Evolutionary conservation across 192 early-diverging fungal species (phyloP).

Genomic region (Nowakowskiella sp.): DNA sequence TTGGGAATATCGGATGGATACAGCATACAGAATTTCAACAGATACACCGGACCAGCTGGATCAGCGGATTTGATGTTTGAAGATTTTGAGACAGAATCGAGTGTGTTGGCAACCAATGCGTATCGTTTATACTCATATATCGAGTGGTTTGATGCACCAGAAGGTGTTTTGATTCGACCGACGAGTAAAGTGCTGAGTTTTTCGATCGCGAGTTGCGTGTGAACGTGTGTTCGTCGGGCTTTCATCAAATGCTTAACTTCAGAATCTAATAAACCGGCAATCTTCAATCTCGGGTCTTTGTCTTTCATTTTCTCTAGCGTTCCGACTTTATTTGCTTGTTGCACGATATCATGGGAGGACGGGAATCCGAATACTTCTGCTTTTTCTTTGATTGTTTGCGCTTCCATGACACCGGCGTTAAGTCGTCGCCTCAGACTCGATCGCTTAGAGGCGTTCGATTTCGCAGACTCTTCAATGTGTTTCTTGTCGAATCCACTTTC

Average conservation of each 20-base stretch:
- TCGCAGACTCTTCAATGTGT: background rate
- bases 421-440: background rate
- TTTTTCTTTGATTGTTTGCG: background rate
- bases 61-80: too few relatives aligned
- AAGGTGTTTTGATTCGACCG: background rate
- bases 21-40: conserved; percentile 13
- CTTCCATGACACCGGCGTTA: background rate
- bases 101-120: background rate
- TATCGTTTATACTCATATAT: background rate
- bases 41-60: conserved; percentile 4
- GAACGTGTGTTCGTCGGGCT: conserved; percentile 16
- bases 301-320: background rate
- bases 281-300: conserved; percentile 5
- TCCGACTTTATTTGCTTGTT: background rate
- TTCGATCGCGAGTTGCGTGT: conserved; percentile 13
- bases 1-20: conserved; percentile 19
- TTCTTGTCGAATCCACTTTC: conserved; percentile 10
- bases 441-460: background rate
- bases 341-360: background rate
- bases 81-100: background rate
- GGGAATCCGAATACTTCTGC: background rate
- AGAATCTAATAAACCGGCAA: conserved; percentile 3
- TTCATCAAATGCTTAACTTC: conserved; percentile 1
- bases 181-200: conserved; percentile 7
- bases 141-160: background rate